phyloP scores from a whole-genome alignment of 2,329 filamentous ascomycete genomes.

The Westerdykella ornata region DNA sequence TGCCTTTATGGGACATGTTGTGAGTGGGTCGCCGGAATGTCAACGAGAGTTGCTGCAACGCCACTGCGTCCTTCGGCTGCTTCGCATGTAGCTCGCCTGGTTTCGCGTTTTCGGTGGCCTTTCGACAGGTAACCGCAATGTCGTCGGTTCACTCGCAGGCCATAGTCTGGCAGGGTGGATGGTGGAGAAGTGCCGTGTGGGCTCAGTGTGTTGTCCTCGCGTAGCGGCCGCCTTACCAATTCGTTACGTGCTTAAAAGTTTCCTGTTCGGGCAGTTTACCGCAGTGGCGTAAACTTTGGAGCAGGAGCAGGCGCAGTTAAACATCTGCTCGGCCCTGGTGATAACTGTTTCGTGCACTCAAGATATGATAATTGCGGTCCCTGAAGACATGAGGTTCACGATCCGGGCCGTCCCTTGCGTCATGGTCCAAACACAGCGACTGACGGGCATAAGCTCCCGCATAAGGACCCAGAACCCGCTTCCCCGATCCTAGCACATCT shows the following conservation, averaged over 20 bases:
- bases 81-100: conserved; percentile 20
- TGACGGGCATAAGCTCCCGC: conserved; percentile 1
- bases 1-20: not conserved
- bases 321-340: too few relatives aligned
- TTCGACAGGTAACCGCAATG: not conserved
- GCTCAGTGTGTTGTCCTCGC: too few relatives aligned
- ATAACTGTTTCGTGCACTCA: too few relatives aligned
- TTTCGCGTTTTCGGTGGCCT: not conserved
- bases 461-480: not conserved
- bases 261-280: too few relatives aligned
- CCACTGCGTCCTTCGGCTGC: conserved; percentile 8
- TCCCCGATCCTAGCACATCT: not conserved
- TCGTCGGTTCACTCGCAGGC: conserved; percentile 7
- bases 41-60: conserved; percentile 15
- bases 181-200: too few relatives aligned
- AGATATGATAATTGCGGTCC: too few relatives aligned
- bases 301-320: too few relatives aligned
- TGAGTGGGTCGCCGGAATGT: conserved; percentile 15
- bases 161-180: not conserved
- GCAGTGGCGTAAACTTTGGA: too few relatives aligned
- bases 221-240: too few relatives aligned
- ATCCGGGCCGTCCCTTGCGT: not conserved
- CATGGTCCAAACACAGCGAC: not conserved
- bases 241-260: too few relatives aligned
- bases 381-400: not conserved